Base-by-base conservation (phyloP, 73 alveolate genomes). In the Tetrahymena borealis region DNA sequence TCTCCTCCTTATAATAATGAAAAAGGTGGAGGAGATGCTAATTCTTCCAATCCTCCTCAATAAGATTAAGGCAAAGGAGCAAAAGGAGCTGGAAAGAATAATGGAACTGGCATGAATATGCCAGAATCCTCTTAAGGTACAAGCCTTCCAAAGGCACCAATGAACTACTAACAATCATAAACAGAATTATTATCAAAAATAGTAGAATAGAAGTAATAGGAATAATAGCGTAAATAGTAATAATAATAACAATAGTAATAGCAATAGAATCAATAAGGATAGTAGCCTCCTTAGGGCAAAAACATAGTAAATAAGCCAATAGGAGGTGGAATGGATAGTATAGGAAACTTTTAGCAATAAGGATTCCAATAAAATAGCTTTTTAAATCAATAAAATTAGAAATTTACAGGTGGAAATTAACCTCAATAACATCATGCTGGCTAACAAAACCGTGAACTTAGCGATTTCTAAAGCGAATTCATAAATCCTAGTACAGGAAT, bases 1-100 rank as follows among this genome's bases (percentile, higher is more conserved):
- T 93, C 95, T 40, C 95, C 95, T 16, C 93, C 95, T 7, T 93
- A 93, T 13, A 85, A 39, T 39, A 93, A 90, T 93, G 39, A 93
- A 40, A 92, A 93, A 33, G 85, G 85, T 24, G 85, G 85, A 18
- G 85, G 28, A 60, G 37, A 35, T 2, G n/a, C 85, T 15, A 35
- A 32, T n/a, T 32, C 85, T 24, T 60, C n/a, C n/a, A 35, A 32
- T 60, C 85, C 85, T 10, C n/a, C n/a, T n/a, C n/a, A n/a, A n/a
- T 60, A 60, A 60, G 85, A 60, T 24, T 60, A 32, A 3, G 85
- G 85, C 6, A 60, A 60, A 60, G 18, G 28, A n/a, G 28, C 37
- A 4, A 60, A 60, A 60, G 85, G 85, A 10, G n/a, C 38, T 24
- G 85, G 38, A 18, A 60, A 60, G 28, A 60, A 60, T 60, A 60